phyloP scores from a whole-genome alignment of 768 basidiomycete species.

The Suillus paluster region DNA sequence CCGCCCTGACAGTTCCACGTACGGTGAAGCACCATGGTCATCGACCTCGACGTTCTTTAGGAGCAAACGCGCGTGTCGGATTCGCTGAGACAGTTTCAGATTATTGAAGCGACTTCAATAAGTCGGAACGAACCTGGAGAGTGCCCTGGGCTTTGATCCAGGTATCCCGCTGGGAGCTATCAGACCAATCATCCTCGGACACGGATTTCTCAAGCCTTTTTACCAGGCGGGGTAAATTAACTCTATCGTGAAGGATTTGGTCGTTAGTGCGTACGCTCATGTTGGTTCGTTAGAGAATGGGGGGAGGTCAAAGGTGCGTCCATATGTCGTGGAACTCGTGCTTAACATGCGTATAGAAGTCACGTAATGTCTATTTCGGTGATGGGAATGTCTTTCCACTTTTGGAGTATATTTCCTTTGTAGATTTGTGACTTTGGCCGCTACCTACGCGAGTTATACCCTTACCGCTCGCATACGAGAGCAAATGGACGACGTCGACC shows the following conservation, averaged over 20 bases:
- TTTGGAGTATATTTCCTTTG: conserved; percentile 4
- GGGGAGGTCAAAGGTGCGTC: conserved; percentile 6
- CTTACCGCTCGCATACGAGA: background rate
- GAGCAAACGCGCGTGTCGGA: conserved; percentile 61
- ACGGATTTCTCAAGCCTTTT: conserved; percentile 62
- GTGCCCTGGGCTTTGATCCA: conserved; percentile 62
- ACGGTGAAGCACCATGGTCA: conserved; percentile 49
- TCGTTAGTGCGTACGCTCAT: conserved; percentile 34
- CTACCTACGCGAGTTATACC: background rate
- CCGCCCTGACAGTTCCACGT: conserved; percentile 22
- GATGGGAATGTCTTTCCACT: conserved; percentile 32
- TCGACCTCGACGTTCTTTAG: conserved; percentile 61
- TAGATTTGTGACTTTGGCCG: background rate
- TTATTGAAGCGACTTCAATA: background rate
- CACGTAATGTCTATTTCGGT: background rate
- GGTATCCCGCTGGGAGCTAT: conserved; percentile 30
- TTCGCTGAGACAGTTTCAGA: conserved; percentile 34
- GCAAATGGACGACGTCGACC: conserved; percentile 20
- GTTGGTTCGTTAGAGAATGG: conserved; percentile 12
- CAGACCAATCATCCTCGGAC: conserved; percentile 39
- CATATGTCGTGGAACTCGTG: background rate
- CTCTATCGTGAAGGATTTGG: conserved; percentile 56
- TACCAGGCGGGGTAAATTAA: conserved; percentile 68
- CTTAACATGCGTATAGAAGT: background rate
- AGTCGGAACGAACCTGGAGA: conserved; percentile 52